Conservation (phyloP, 305 asterid species). For the Stenogyne calaminthoides region DNA sequence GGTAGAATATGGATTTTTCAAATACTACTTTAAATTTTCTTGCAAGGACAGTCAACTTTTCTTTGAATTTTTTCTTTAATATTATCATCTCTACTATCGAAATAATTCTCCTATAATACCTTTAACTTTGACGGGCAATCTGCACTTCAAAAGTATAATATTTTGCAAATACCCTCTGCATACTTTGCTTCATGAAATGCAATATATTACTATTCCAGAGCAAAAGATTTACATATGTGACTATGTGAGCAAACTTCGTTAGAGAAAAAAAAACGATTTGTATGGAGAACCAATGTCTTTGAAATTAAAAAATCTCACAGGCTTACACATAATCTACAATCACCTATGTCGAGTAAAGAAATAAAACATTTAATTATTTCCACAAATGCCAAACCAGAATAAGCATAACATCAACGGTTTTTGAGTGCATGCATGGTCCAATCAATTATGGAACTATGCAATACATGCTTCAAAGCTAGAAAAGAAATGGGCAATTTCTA, state of each 20-base stretch:
- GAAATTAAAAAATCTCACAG: neutral
- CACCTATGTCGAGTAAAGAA: neutral
- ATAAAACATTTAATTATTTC: neutral
- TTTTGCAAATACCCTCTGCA: too few relatives aligned
- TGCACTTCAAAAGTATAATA: too few relatives aligned
- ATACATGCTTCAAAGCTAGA: neutral
- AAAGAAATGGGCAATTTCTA: constrained; percentile 4
- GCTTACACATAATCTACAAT: constrained; percentile 10
- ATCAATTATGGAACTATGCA: neutral
- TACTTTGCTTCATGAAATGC: neutral
- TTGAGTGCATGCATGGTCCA: neutral
- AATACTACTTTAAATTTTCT: too few relatives aligned
- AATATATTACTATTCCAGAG: neutral
- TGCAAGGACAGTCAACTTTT: too few relatives aligned
- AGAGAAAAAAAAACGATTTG: neutral
- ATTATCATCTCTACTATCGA: too few relatives aligned
- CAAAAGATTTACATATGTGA: neutral
- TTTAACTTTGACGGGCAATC: too few relatives aligned
- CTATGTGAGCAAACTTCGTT: neutral
- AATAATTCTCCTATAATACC: too few relatives aligned
- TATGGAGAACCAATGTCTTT: neutral
- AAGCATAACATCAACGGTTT: neutral
- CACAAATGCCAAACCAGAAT: neutral
- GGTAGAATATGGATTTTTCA: too few relatives aligned
- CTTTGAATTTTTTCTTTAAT: too few relatives aligned